phyloP scores from a whole-genome alignment of 441 rosid species.

The Bruguiera hainesii region DNA sequence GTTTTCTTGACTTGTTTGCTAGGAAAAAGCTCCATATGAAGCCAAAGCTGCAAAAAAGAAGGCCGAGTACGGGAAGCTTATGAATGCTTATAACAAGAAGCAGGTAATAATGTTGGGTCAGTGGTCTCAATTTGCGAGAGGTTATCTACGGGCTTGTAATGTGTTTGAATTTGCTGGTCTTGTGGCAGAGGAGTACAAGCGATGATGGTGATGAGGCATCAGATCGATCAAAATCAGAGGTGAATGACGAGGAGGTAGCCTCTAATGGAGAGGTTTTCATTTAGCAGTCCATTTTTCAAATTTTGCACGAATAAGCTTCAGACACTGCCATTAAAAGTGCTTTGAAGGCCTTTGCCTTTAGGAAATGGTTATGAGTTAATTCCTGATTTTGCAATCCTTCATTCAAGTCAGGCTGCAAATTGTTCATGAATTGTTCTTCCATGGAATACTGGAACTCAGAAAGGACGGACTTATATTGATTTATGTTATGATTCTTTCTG shows the following conservation, averaged over 20 bases:
- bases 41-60: conserved; percentile 84
- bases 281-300: neutral
- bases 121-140: neutral
- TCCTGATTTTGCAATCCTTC: too few relatives aligned
- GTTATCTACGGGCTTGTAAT: conserved; percentile 1
- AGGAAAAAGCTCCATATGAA: conserved; percentile 88
- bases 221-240: conserved; percentile 65
- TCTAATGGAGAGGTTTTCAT: conserved; percentile 47
- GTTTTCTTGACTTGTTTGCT: conserved; percentile 3
- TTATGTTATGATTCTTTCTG: neutral
- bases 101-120: conserved; percentile 36
- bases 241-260: conserved; percentile 56
- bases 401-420: too few relatives aligned
- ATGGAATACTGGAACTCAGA: too few relatives aligned
- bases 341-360: too few relatives aligned
- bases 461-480: too few relatives aligned
- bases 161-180: conserved; percentile 11
- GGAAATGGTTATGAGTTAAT: too few relatives aligned
- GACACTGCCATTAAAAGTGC: too few relatives aligned
- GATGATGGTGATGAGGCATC: conserved; percentile 63
- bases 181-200: conserved; percentile 36
- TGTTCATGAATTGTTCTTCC: too few relatives aligned
- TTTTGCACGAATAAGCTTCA: too few relatives aligned
- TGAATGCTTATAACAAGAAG: conserved; percentile 77
- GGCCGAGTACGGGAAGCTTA: conserved; percentile 74